These are phyloP conservation scores for Yamadazyma mexicana DNA, from an alignment of 1,139 yeast genomes.

Conservation along the genomic window DNA sequence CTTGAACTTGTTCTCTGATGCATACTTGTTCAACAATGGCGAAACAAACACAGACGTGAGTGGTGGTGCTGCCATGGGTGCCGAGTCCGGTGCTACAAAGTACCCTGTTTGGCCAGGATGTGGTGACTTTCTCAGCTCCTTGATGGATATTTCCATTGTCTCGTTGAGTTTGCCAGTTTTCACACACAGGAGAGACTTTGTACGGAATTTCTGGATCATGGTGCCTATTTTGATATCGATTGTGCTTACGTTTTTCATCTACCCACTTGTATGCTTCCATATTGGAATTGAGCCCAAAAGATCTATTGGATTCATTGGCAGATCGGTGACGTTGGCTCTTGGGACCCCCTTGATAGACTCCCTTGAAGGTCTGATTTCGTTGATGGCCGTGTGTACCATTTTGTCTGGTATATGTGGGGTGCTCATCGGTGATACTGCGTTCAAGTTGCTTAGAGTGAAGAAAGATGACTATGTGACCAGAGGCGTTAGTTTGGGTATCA, in stretches of 20 bases:
- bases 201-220: slow-evolving; percentile 56
- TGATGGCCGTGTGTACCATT: slow-evolving; percentile 80
- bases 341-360: slow-evolving; percentile 72
- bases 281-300: slow-evolving; percentile 62
- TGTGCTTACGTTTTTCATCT: slow-evolving; percentile 60
- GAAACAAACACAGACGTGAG: slow-evolving; percentile 19
- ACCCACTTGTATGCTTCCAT: slow-evolving; percentile 66
- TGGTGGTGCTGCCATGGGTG: neutral
- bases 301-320: slow-evolving; percentile 73
- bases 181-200: slow-evolving; percentile 65
- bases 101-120: slow-evolving; percentile 71
- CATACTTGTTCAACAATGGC: slow-evolving; percentile 31
- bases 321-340: slow-evolving; percentile 79
- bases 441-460: slow-evolving; percentile 50
- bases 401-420: slow-evolving; percentile 79
- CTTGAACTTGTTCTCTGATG: slow-evolving; percentile 51
- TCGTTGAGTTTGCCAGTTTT: slow-evolving; percentile 77
- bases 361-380: slow-evolving; percentile 65
- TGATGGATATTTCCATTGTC: slow-evolving; percentile 77
- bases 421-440: slow-evolving; percentile 55
- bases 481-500: slow-evolving; percentile 74
- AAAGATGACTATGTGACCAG: slow-evolving; percentile 70
- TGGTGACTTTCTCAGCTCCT: slow-evolving; percentile 68
- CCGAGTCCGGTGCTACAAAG: slow-evolving; percentile 23
- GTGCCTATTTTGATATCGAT: slow-evolving; percentile 62